These are phyloP conservation scores for Colletotrichum musae DNA, from an alignment of 2,329 filamentous ascomycete species.

Conservation along the genomic window DNA sequence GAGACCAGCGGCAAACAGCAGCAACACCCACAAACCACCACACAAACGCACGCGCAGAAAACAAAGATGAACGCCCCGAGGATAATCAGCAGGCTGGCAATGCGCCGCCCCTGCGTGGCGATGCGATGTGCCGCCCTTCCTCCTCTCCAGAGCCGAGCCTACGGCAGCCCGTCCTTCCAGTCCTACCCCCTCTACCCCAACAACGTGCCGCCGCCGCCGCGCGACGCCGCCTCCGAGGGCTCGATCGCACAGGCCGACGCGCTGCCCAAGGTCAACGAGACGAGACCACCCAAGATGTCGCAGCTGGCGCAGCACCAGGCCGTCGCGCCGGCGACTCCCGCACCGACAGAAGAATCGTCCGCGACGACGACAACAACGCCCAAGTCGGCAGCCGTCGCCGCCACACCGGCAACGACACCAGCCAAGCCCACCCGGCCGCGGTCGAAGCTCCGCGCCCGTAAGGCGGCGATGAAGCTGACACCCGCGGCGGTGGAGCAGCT, in stretches of 20 bases:
- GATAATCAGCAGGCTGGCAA: constrained; percentile 39
- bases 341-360: constrained; percentile 2
- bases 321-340: constrained; percentile 34
- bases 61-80: constrained; percentile 38
- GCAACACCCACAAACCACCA: background rate
- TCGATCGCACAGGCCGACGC: constrained; percentile 62
- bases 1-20: background rate
- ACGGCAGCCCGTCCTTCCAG: constrained; percentile 59
- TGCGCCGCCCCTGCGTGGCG: constrained; percentile 35
- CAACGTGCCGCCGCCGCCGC: constrained; percentile 54
- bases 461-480: constrained; percentile 92
- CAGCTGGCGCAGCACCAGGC: constrained; percentile 32
- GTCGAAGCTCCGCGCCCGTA: constrained; percentile 78
- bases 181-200: constrained; percentile 65
- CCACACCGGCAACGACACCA: constrained; percentile 32
- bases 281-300: constrained; percentile 58
- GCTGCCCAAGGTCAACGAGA: constrained; percentile 67
- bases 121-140: constrained; percentile 37
- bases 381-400: background rate
- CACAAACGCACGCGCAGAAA: constrained; percentile 2
- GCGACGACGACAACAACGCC: constrained; percentile 25
- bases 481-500: constrained; percentile 85
- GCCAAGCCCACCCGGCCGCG: constrained; percentile 57
- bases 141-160: constrained; percentile 22
- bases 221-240: constrained; percentile 61